These are phyloP conservation scores for Yarrowia sp. DNA, from an alignment of 805 yeast genomes.

Conservation along the genomic window DNA sequence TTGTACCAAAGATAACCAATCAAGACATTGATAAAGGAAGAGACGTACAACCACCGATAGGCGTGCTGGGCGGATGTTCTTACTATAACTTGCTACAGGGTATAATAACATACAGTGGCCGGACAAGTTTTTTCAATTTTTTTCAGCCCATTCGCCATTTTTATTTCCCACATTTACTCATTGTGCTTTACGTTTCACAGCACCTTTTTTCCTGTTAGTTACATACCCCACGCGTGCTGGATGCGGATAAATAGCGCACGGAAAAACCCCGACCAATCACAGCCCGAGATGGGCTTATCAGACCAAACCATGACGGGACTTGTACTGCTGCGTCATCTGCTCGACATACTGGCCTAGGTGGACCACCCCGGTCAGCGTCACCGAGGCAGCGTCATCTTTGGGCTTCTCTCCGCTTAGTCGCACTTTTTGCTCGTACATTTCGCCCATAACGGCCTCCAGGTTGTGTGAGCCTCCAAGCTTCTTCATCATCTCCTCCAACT, in stretches of 20 bases:
- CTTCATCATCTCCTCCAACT: constrained; percentile 40
- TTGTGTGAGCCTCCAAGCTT: constrained; percentile 28
- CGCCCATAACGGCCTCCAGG: constrained; percentile 29
- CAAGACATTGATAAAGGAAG: constrained; percentile 1
- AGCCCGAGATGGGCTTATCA: constrained; percentile 18
- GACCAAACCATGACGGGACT: constrained; percentile 29
- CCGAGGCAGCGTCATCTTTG: constrained; percentile 18
- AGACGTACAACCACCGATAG: background rate
- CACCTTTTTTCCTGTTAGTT: background rate
- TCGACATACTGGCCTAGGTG: constrained; percentile 40
- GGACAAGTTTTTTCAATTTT: background rate
- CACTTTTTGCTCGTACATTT: constrained; percentile 36
- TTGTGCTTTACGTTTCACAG: constrained; percentile 2
- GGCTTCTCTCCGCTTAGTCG: constrained; percentile 1
- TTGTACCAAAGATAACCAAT: background rate
- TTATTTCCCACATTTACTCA: constrained; percentile 11
- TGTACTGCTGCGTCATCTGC: constrained; percentile 41
- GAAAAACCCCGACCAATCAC: constrained; percentile 33
- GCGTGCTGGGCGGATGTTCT: background rate
- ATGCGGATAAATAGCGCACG: constrained; percentile 37
- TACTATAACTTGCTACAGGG: background rate
- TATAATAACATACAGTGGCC: too few relatives aligned
- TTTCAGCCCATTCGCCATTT: background rate
- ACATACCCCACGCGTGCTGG: constrained; percentile 30
- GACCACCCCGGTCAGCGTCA: constrained; percentile 38